phyloP scores from a whole-genome alignment of 345 rosid genomes.

The Pelargonium nanum region DNA sequence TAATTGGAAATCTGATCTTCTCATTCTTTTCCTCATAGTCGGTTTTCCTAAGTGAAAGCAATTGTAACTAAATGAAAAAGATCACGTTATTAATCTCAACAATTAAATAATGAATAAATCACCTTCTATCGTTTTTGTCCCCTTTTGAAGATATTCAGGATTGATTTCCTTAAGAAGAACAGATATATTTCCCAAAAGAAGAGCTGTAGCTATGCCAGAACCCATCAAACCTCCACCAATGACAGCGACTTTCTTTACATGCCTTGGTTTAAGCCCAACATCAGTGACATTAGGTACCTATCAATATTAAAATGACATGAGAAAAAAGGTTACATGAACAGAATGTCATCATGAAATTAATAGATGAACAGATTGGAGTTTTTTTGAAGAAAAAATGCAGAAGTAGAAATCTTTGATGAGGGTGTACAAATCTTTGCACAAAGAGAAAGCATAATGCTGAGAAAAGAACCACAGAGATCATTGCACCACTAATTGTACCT shows the following conservation, averaged over 20 bases:
- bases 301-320: conserved; percentile 11
- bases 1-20: neutral
- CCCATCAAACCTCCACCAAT: conserved; percentile 99
- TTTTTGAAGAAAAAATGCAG: neutral
- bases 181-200: conserved; percentile 45
- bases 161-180: conserved; percentile 88
- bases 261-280: conserved; percentile 71
- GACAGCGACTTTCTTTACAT: conserved; percentile 73
- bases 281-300: conserved; percentile 92
- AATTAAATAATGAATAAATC: conserved; percentile 5
- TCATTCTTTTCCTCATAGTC: neutral
- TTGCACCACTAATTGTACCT: conserved; percentile 33
- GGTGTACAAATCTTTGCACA: no score
- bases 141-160: conserved; percentile 71
- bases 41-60: neutral
- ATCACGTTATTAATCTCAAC: neutral
- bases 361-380: neutral
- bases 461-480: neutral
- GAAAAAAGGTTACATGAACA: neutral
- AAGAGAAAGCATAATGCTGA: no score
- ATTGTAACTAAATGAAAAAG: neutral
- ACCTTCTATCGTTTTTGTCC: conserved; percentile 75
- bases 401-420: neutral
- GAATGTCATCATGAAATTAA: neutral
- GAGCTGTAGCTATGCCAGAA: conserved; percentile 87